Conservation (phyloP, 202 grass and related monocot species). For the Tripidium arundinaceum region DNA sequence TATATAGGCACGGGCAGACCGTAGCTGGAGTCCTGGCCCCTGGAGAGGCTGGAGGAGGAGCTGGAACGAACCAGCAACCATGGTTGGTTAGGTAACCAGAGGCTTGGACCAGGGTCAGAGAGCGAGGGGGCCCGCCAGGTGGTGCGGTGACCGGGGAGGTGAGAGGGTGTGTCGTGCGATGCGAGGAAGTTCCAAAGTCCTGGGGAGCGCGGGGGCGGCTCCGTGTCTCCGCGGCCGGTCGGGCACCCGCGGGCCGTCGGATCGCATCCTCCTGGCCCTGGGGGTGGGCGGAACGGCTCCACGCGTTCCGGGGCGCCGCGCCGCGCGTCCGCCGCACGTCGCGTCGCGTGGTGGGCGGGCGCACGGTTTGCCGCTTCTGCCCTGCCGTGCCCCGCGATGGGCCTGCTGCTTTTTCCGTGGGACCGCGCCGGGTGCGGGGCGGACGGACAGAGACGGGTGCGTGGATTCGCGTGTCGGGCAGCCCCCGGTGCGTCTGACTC, state of each 20-base stretch:
- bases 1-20: conserved; percentile 16
- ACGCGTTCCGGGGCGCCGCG: background rate
- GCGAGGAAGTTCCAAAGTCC: conserved; percentile 41
- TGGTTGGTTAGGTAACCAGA: background rate
- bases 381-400: background rate
- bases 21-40: background rate
- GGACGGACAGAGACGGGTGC: background rate
- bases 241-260: conserved; percentile 19
- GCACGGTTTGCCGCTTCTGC: background rate
- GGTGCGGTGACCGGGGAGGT: conserved; percentile 21
- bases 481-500: conserved; percentile 35
- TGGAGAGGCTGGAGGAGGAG: background rate
- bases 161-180: background rate
- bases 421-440: too few relatives aligned
- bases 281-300: background rate
- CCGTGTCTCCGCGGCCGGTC: conserved; percentile 73
- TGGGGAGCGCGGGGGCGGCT: conserved; percentile 56
- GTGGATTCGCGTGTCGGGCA: conserved; percentile 35
- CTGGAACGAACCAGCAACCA: background rate
- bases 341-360: background rate
- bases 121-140: background rate
- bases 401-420: background rate
- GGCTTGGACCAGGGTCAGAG: background rate
- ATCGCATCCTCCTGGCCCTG: background rate
- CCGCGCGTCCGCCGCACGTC: conserved; percentile 10